phyloP scores from a whole-genome alignment of 2,329 filamentous ascomycete species.

The Aspergillus sp. region DNA sequence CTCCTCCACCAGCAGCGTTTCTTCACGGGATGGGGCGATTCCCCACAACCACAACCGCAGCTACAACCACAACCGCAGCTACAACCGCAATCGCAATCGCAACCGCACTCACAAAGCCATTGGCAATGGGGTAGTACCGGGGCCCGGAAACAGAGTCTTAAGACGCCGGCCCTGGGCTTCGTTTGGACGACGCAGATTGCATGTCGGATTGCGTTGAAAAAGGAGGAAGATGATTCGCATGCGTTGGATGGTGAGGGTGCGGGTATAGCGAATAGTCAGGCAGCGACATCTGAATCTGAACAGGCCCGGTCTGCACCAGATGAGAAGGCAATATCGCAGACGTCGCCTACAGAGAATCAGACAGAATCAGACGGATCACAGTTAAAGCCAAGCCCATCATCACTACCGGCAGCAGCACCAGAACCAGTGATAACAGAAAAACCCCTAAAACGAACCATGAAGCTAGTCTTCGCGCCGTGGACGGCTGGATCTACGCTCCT shows the following conservation, averaged over 20 bases:
- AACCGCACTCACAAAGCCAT: too few relatives aligned
- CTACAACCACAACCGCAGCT: too few relatives aligned
- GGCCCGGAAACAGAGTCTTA: conserved; percentile 39
- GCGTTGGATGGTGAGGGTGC: neutral
- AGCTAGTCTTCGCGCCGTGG: conserved; percentile 84
- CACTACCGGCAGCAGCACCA: neutral
- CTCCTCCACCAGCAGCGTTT: conserved; percentile 88
- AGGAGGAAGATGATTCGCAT: conserved; percentile 38
- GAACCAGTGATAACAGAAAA: neutral
- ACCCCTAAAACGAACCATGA: conserved; percentile 62
- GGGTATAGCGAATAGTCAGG: neutral
- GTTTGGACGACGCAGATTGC: conserved; percentile 89
- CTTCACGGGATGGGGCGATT: conserved; percentile 92
- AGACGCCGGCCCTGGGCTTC: conserved; percentile 78
- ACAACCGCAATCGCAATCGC: too few relatives aligned
- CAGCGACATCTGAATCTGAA: neutral
- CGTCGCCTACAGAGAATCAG: neutral
- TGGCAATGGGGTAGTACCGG: neutral
- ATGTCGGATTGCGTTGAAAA: conserved; percentile 71
- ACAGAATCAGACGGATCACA: too few relatives aligned
- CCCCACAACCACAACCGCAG: conserved; percentile 20
- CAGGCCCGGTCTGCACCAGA: too few relatives aligned
- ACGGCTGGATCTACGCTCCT: conserved; percentile 46
- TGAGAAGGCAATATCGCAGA: too few relatives aligned
- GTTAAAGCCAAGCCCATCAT: neutral